These are phyloP conservation scores for Vitis riparia DNA, from an alignment of 164 flowering plant genomes.

Conservation along the genomic window DNA sequence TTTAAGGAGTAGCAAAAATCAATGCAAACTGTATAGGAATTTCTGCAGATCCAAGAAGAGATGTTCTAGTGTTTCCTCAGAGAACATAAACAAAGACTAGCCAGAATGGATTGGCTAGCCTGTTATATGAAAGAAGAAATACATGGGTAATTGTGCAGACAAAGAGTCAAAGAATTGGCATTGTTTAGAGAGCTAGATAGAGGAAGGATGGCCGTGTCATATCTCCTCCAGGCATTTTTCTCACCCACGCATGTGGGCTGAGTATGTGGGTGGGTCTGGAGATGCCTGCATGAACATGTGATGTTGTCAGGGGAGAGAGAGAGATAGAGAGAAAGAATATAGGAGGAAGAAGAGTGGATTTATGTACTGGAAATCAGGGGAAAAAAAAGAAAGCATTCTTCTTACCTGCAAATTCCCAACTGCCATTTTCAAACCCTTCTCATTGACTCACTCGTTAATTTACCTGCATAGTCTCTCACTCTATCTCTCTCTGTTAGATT, in stretches of 20 bases:
- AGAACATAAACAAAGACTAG: conserved; percentile 19
- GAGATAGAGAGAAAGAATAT: conserved; percentile 9
- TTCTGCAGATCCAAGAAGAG: conserved; percentile 27
- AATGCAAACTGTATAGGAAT: conserved; percentile 11
- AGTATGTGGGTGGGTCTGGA: conserved; percentile 35
- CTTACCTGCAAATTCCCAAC: conserved; percentile 1
- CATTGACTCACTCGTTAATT: neutral
- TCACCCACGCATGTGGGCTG: conserved; percentile 35
- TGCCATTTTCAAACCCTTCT: conserved; percentile 3
- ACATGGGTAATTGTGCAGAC: neutral
- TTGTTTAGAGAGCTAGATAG: conserved; percentile 16
- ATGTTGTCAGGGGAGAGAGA: conserved; percentile 25
- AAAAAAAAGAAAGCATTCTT: neutral
- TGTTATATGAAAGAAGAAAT: conserved; percentile 4
- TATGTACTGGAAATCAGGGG: neutral
- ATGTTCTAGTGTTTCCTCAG: conserved; percentile 9
- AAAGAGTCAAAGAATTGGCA: conserved; percentile 11
- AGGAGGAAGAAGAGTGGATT: neutral
- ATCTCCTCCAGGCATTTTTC: conserved; percentile 11
- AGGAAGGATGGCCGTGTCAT: conserved; percentile 17
- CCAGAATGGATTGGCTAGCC: conserved; percentile 10
- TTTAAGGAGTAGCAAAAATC: neutral
- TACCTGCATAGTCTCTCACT: neutral
- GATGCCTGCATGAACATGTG: conserved; percentile 36
- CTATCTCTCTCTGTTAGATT: no score